Conservation (phyloP, 345 rosid species). For the Crucihimalaya himalaica region DNA sequence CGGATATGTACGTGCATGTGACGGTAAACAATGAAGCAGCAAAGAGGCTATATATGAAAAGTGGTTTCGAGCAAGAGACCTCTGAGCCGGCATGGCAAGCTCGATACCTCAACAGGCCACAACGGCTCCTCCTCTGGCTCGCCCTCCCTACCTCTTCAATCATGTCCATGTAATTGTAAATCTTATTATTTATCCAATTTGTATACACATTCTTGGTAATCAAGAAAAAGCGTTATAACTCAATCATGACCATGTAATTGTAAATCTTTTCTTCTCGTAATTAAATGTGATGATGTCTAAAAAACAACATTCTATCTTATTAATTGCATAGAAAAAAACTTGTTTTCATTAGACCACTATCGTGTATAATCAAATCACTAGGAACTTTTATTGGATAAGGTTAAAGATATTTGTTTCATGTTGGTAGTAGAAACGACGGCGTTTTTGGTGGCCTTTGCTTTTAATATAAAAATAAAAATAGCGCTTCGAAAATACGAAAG, state of each 20-base stretch:
- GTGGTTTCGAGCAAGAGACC: conserved; percentile 66
- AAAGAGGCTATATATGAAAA: conserved; percentile 72
- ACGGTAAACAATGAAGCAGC: conserved; percentile 83
- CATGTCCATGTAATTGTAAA: conserved; percentile 31
- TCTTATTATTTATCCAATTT: background rate
- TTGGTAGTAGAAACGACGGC: conserved; percentile 3
- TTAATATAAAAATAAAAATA: conserved; percentile 19
- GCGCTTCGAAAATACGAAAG: conserved; percentile 26
- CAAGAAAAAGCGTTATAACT: background rate
- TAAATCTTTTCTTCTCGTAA: background rate
- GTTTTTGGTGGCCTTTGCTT: background rate
- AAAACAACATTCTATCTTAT: background rate
- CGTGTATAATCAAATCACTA: background rate
- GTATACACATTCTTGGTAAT: conserved; percentile 2
- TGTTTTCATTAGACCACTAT: background rate
- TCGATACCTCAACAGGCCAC: conserved; percentile 76
- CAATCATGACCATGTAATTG: background rate
- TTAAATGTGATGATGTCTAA: background rate
- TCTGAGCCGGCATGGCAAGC: conserved; percentile 98
- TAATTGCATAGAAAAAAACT: background rate
- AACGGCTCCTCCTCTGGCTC: conserved; percentile 76
- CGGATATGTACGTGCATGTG: conserved; percentile 88
- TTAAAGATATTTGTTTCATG: background rate
- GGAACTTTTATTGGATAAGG: conserved; percentile 16
- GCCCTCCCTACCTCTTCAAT: conserved; percentile 40